phyloP scores from a whole-genome alignment of 192 early-diverging fungal genomes.

The Lobosporangium transversale region DNA sequence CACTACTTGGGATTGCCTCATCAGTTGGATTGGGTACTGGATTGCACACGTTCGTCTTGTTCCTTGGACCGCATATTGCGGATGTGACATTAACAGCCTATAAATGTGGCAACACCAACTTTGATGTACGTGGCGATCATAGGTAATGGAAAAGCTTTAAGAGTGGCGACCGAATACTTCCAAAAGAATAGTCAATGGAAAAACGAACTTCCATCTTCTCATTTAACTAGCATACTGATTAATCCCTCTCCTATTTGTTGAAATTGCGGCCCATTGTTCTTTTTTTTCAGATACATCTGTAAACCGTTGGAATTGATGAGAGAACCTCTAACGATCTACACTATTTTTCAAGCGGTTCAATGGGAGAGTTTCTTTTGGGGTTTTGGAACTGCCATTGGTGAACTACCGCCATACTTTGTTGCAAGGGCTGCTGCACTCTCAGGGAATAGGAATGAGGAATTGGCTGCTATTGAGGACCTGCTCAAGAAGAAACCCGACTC shows the following conservation, averaged over 20 bases:
- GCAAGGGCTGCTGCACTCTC: slow-evolving; percentile 77
- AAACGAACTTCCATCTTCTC: no score
- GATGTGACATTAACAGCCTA: slow-evolving; percentile 90
- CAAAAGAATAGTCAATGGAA: no score
- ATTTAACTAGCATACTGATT: no score
- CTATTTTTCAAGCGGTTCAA: slow-evolving; percentile 76
- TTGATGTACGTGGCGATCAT: slow-evolving; percentile 72
- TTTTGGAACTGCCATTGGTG: slow-evolving; percentile 90
- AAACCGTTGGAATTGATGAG: slow-evolving; percentile 21
- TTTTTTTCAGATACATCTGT: slow-evolving; percentile 47
- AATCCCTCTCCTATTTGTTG: no score
- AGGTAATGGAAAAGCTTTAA: no score
- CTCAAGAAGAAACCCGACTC: slow-evolving; percentile 59
- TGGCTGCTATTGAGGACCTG: slow-evolving; percentile 53
- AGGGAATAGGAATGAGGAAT: slow-evolving; percentile 60
- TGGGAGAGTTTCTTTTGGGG: slow-evolving; percentile 93
- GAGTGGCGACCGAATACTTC: no score
- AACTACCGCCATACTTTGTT: slow-evolving; percentile 94
- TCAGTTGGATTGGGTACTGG: slow-evolving; percentile 94
- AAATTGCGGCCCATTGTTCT: no score
- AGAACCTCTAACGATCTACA: slow-evolving; percentile 61
- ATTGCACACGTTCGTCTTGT: slow-evolving; percentile 94
- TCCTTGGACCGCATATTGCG: slow-evolving; percentile 92
- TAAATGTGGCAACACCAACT: slow-evolving; percentile 76
- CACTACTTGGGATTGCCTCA: slow-evolving; percentile 84